Evolutionary conservation across 108 stramenopile genomes (phyloP).

Genomic region (Nitzschia palea): DNA sequence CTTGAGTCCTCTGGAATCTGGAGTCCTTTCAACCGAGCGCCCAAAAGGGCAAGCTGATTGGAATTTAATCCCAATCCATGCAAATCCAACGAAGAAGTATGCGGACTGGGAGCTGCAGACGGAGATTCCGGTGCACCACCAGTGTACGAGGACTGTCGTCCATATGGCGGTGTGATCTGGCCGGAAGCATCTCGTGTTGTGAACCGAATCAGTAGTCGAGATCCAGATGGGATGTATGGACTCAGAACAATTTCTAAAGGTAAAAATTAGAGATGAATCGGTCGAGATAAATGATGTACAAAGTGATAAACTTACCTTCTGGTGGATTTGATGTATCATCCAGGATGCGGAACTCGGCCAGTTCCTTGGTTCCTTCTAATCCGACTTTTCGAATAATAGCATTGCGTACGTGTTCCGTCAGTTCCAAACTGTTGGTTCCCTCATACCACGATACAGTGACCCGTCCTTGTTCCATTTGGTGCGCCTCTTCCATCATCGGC

Average conservation of each 20-base stretch:
- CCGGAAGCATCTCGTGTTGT: conserved; percentile 35
- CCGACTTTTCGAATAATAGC: conserved; percentile 59
- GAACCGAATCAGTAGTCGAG: conserved; percentile 67
- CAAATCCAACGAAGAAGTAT: conserved; percentile 35
- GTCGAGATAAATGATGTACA: conserved; percentile 1
- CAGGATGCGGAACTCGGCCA: conserved; percentile 64
- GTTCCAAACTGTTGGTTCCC: conserved; percentile 67
- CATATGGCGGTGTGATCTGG: conserved; percentile 14
- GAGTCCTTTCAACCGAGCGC: conserved; percentile 25
- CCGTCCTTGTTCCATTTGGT: conserved; percentile 45
- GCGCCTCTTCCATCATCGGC: conserved; percentile 7
- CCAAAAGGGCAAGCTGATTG: conserved; percentile 31
- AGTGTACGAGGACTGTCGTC: conserved; percentile 8
- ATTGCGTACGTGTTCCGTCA: conserved; percentile 74
- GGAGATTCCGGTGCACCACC: conserved; percentile 70
- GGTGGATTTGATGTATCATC: conserved; percentile 68
- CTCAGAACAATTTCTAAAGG: conserved; percentile 74
- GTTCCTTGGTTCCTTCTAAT: conserved; percentile 21
- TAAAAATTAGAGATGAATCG: neutral
- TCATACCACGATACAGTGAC: conserved; percentile 84
- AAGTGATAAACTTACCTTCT: conserved; percentile 54
- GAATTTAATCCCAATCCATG: conserved; percentile 30
- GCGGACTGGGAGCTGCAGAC: conserved; percentile 78
- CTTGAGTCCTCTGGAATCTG: neutral
- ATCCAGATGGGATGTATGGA: conserved; percentile 79